A percentile compares a stretch with the other conserved stretches of the same genome.
Conservation (phyloP, 2,329 filamentous ascomycete species). For the Fonsecaea monophora region DNA sequence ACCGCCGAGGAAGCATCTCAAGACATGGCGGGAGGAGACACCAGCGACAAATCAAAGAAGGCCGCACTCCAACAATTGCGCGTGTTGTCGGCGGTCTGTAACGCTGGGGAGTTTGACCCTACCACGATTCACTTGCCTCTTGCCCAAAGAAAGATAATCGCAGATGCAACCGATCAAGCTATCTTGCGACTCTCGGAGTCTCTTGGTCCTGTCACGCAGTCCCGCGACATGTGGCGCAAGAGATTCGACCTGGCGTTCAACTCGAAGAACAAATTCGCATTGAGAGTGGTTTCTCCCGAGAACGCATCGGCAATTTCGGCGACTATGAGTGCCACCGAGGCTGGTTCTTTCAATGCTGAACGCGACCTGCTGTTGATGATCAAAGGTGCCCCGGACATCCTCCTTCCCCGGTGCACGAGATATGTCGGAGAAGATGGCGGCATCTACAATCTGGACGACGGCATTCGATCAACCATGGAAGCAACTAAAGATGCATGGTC, state of each 20-base stretch:
- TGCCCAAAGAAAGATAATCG: conserved; percentile 69
- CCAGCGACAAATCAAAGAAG: conserved; percentile 34
- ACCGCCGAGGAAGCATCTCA: conserved; percentile 61
- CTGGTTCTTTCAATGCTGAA: conserved; percentile 44
- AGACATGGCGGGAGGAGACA: conserved; percentile 42
- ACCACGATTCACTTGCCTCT: conserved; percentile 66
- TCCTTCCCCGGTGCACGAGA: conserved; percentile 68
- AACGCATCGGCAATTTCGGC: conserved; percentile 28
- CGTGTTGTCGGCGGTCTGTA: conserved; percentile 71
- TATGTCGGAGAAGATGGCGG: conserved; percentile 65
- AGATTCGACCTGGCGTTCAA: conserved; percentile 76
- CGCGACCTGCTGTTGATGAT: conserved; percentile 65
- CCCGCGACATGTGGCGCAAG: conserved; percentile 69
- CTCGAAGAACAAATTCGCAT: conserved; percentile 84
- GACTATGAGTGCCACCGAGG: conserved; percentile 43
- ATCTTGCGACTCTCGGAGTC: conserved; percentile 74
- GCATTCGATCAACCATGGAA: conserved; percentile 59
- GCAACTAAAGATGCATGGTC: conserved; percentile 72
- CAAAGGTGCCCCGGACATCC: conserved; percentile 78
- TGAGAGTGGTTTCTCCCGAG: conserved; percentile 62
- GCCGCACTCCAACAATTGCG: conserved; percentile 65
- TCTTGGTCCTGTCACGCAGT: conserved; percentile 65
- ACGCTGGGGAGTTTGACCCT: conserved; percentile 76
- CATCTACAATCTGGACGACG: conserved; percentile 57
- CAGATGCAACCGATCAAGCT: conserved; percentile 78